phyloP scores from a whole-genome alignment of 2,329 filamentous ascomycete genomes.

The Colletotrichum sansevieriae region DNA sequence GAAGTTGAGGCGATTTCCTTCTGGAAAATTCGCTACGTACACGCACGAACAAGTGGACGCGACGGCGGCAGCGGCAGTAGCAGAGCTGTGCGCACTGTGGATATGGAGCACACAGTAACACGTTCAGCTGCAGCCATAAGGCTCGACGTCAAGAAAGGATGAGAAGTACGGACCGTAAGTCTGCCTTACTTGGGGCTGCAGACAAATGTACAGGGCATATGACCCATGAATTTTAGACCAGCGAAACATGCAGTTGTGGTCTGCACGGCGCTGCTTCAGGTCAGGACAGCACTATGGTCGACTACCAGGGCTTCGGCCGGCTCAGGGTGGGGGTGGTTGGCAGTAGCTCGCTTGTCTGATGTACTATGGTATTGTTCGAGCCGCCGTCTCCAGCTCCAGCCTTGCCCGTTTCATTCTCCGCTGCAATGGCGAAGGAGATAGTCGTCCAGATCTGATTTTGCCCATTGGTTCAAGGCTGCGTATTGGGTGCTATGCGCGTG shows the following conservation, averaged over 20 bases:
- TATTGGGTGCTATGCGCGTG: constrained; percentile 3
- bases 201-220: constrained; percentile 3
- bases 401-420: constrained; percentile 39
- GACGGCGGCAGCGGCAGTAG: background rate
- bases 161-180: constrained; percentile 29
- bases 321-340: no score
- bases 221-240: constrained; percentile 13
- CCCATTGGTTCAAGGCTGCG: background rate
- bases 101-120: background rate
- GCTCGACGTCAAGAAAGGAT: background rate
- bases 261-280: constrained; percentile 14
- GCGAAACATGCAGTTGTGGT: background rate
- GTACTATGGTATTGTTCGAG: constrained; percentile 28
- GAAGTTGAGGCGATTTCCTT: constrained; percentile 34
- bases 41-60: background rate
- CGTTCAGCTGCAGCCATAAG: background rate
- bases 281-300: background rate
- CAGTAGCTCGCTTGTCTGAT: constrained; percentile 5
- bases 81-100: constrained; percentile 3
- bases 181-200: constrained; percentile 24
- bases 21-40: constrained; percentile 35
- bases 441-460: background rate
- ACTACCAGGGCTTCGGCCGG: background rate
- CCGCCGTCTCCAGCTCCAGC: constrained; percentile 30
- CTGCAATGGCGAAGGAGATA: constrained; percentile 11